Percentiles rank a stretch among this genome's conserved stretches.
Evolutionary conservation across 495 filamentous ascomycete genomes (phyloP).

Genomic region (Trypethelium eluteriae): DNA sequence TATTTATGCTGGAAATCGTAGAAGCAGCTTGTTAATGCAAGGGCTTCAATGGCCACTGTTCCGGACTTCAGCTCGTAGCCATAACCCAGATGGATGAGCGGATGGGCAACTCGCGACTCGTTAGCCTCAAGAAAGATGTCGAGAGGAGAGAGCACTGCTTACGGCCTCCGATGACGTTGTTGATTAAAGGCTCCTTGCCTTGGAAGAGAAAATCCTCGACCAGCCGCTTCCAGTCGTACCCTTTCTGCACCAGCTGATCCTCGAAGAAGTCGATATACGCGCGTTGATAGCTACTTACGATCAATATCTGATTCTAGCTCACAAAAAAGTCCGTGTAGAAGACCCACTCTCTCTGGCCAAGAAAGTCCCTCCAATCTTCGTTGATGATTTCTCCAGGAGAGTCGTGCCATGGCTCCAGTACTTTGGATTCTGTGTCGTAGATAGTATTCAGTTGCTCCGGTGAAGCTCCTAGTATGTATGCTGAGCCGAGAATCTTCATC

Average conservation of each 20-base stretch:
- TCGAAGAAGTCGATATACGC: constrained; percentile 91
- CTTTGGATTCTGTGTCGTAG: constrained; percentile 66
- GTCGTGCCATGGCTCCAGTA: constrained; percentile 73
- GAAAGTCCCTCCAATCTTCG: constrained; percentile 77
- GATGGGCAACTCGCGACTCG: constrained; percentile 60
- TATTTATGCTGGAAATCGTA: constrained; percentile 74
- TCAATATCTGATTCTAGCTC: constrained; percentile 16
- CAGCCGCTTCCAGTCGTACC: constrained; percentile 78
- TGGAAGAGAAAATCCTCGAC: constrained; percentile 66
- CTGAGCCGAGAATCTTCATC: constrained; percentile 60
- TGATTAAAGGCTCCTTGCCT: constrained; percentile 69
- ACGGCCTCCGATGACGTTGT: constrained; percentile 69
- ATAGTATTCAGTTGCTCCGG: constrained; percentile 62
- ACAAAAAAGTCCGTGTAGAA: not conserved
- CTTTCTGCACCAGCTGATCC: constrained; percentile 64
- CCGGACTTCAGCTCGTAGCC: constrained; percentile 74
- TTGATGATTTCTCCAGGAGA: constrained; percentile 73
- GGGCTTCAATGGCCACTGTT: constrained; percentile 76
- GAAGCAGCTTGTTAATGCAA: constrained; percentile 60
- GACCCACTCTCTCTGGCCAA: constrained; percentile 59
- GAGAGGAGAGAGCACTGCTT: constrained; percentile 35
- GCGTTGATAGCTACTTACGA: constrained; percentile 59
- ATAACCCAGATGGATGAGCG: constrained; percentile 82
- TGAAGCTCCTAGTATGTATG: constrained; percentile 74
- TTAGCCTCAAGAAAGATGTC: not conserved